These are phyloP conservation scores for Rhizopogon sp. DNA, from an alignment of 768 basidiomycete species.

Conservation along the genomic window DNA sequence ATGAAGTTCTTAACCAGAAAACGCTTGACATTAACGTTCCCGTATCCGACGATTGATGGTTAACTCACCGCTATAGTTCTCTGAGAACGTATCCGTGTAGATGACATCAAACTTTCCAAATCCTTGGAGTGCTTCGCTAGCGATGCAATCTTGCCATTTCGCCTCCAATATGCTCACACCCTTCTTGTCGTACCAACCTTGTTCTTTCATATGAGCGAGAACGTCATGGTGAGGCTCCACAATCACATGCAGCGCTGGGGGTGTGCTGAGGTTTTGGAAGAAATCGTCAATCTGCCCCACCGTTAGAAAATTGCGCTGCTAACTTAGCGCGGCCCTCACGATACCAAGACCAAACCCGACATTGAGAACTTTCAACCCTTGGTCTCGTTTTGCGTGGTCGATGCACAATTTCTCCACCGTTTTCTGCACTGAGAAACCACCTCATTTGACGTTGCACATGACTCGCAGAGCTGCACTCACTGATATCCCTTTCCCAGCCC, in stretches of 20 bases:
- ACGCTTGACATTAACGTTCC: neutral
- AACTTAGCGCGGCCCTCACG: conserved; percentile 34
- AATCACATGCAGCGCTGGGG: conserved; percentile 76
- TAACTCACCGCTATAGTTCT: conserved; percentile 64
- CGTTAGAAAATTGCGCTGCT: conserved; percentile 3
- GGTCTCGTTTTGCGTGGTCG: conserved; percentile 39
- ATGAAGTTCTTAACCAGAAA: conserved; percentile 47
- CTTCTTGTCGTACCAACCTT: conserved; percentile 73
- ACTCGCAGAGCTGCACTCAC: conserved; percentile 29
- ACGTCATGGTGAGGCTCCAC: conserved; percentile 95
- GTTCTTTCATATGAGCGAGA: conserved; percentile 68
- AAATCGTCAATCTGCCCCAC: conserved; percentile 68
- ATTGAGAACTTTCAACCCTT: conserved; percentile 70
- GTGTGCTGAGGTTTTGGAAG: conserved; percentile 60
- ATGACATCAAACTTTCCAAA: conserved; percentile 82
- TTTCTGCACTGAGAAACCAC: conserved; percentile 53
- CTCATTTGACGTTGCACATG: conserved; percentile 12
- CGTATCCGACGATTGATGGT: neutral
- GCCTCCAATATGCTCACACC: conserved; percentile 82
- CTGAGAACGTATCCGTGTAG: conserved; percentile 93
- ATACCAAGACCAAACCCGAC: conserved; percentile 95
- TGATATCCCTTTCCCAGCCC: conserved; percentile 93
- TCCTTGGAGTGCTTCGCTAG: conserved; percentile 48
- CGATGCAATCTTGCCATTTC: conserved; percentile 89
- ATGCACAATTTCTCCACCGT: conserved; percentile 66